Base-by-base conservation (phyloP, 441 rosid species). In the Erysimum cheiri region DNA sequence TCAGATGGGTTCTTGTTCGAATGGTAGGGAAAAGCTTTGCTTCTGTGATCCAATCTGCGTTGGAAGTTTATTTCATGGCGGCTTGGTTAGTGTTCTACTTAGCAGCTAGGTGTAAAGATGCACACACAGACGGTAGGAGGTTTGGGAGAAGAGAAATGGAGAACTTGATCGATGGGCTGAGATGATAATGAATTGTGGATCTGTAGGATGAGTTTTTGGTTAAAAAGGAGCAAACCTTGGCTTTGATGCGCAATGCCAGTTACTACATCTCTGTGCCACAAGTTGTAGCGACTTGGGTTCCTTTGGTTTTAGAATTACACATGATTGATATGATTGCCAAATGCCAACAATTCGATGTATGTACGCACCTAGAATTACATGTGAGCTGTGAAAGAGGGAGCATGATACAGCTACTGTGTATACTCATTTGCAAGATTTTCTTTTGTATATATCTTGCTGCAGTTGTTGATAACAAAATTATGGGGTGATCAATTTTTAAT, bases 31-130 rank as follows among this genome's bases (percentile, higher is more conserved):
- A 79, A 57, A 62, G 77, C 64, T 77, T 83, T 53, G 93, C 95
- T 32, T 70, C 83, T 0, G 49, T 85, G 66, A 32, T 89, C 19
- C 98, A 93, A 71, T 87, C 97, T 22, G 74, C 76, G 29, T 39
- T 87, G 78, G 98, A 93, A 78, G 90, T 93, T 69, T 93, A 85
- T 66, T 91, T 93, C 78, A 91, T 85, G 93, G 82, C 88, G 57
- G 97, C 87, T 37, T 93, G 98, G 98, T 80, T 91, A 79, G 80
- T 88, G 71, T 93, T 85, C 70, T 91, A 89, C 84, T 81, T 93
- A 48, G 86, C 85, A 24, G 88, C 84, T 41, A 87, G 89, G 78
- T 85, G 82, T 80, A 85, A 80, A 82, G 93, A 91, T 62, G 96
- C 92, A 26, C 77, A 74, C 50, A 46, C 77, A 7, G 84, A 80